Percentiles rank a stretch among this genome's conserved stretches.
These are phyloP conservation scores for Candida tallmaniae DNA, from an alignment of 805 yeast genomes.

Conservation along the genomic window DNA sequence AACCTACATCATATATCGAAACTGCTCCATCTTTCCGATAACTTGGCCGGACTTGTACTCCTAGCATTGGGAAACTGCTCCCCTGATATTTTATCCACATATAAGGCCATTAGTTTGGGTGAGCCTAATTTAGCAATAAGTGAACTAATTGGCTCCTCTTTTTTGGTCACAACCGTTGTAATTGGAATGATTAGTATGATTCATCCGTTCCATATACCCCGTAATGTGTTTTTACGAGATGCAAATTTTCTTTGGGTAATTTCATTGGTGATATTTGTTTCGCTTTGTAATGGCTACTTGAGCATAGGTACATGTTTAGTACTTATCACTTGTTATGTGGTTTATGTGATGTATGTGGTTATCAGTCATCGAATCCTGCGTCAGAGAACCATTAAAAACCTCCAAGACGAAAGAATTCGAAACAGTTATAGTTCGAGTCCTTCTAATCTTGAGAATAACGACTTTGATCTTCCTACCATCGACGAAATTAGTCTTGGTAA, in stretches of 20 bases:
- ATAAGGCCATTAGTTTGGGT: conserved; percentile 70
- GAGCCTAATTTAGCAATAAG: conserved; percentile 79
- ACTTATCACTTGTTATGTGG: conserved; percentile 52
- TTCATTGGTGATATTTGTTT: conserved; percentile 44
- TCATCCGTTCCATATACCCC: conserved; percentile 57
- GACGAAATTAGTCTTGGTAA: conserved; percentile 17
- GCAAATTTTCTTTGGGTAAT: conserved; percentile 50
- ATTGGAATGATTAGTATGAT: conserved; percentile 73
- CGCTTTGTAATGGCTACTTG: conserved; percentile 53
- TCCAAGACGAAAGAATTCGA: conserved; percentile 21
- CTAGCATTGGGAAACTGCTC: conserved; percentile 90
- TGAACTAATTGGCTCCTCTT: conserved; percentile 87
- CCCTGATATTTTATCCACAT: conserved; percentile 84
- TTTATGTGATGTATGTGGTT: conserved; percentile 51
- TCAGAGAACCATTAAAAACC: conserved; percentile 9
- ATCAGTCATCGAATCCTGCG: conserved; percentile 21
- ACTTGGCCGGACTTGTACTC: conserved; percentile 79
- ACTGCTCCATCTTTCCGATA: conserved; percentile 61
- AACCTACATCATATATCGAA: conserved; percentile 65
- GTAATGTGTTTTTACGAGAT: conserved; percentile 55
- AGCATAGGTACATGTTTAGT: conserved; percentile 50
- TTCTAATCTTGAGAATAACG: background rate
- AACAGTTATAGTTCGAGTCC: conserved; percentile 13
- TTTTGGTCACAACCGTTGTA: conserved; percentile 75
- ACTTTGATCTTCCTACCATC: conserved; percentile 20